Percentiles rank a stretch among this genome's conserved stretches.
Evolutionary conservation across 1,284 basidiomycete species (phyloP).

Genomic region (Puccinia hordei): DNA sequence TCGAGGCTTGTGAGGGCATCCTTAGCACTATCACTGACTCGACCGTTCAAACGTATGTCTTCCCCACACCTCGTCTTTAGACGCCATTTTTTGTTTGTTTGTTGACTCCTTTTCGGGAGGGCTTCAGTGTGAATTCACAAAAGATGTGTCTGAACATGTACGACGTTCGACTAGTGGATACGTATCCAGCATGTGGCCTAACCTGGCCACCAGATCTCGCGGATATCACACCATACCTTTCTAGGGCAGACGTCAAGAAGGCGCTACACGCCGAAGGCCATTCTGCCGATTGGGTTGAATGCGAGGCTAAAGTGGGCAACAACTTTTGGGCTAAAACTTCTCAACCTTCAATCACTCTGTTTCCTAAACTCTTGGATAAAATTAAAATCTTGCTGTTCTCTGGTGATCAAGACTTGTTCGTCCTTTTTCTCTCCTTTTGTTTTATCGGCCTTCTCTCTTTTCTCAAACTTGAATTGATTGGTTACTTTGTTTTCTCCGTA

Average conservation of each 20-base stretch:
- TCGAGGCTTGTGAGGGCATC: conserved; percentile 70
- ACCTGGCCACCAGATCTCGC: conserved; percentile 93
- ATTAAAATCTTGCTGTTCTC: conserved; percentile 88
- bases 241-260: conserved; percentile 74
- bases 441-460: background rate
- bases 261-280: conserved; percentile 81
- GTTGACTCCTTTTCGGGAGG: conserved; percentile 64
- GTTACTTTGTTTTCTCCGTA: background rate
- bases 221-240: conserved; percentile 76
- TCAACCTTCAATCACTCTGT: conserved; percentile 72
- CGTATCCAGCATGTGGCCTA: conserved; percentile 88
- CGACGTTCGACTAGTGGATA: conserved; percentile 84
- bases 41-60: conserved; percentile 67
- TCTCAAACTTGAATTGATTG: background rate
- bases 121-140: conserved; percentile 69
- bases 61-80: background rate
- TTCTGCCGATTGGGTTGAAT: conserved; percentile 85
- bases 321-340: conserved; percentile 68
- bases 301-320: conserved; percentile 69
- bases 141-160: conserved; percentile 90
- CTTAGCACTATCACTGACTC: conserved; percentile 68
- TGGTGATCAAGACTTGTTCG: conserved; percentile 93
- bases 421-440: conserved; percentile 58
- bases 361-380: conserved; percentile 76
- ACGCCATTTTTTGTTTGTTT: background rate